Conservation (phyloP, 2,329 filamentous ascomycete genomes). For the Alternaria incomplexa region DNA sequence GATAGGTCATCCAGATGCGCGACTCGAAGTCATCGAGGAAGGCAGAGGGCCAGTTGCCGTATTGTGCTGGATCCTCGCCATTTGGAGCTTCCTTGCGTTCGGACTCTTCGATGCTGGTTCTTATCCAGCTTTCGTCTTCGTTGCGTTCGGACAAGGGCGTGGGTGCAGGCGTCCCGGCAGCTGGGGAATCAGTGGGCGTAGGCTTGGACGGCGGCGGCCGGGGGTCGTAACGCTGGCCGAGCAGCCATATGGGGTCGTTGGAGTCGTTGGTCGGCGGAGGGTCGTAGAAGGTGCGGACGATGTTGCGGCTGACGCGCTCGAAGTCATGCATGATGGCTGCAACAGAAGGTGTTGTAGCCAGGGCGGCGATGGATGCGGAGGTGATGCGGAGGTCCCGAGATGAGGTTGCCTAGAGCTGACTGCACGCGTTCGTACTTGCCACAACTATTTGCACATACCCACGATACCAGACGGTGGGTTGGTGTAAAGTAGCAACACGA, state of each 20-base stretch:
- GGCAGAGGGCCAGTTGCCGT: conserved; percentile 75
- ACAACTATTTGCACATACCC: neutral
- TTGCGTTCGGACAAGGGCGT: conserved; percentile 34
- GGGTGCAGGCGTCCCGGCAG: conserved; percentile 27
- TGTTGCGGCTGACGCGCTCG: conserved; percentile 74
- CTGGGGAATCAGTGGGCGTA: conserved; percentile 21
- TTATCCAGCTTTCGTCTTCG: conserved; percentile 62
- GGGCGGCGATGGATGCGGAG: conserved; percentile 18
- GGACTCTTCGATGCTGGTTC: conserved; percentile 73
- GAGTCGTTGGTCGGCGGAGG: conserved; percentile 84
- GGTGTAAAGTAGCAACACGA: neutral
- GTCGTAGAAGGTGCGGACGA: conserved; percentile 93
- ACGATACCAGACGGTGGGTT: neutral
- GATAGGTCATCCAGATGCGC: conserved; percentile 94
- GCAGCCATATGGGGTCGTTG: conserved; percentile 79
- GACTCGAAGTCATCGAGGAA: conserved; percentile 96
- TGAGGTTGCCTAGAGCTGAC: conserved; percentile 17
- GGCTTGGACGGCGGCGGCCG: conserved; percentile 32
- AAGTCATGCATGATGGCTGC: conserved; percentile 67
- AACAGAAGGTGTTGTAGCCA: neutral
- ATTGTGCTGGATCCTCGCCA: conserved; percentile 44
- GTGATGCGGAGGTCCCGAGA: conserved; percentile 19
- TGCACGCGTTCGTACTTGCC: conserved; percentile 15
- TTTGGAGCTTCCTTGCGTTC: conserved; percentile 62
- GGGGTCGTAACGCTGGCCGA: conserved; percentile 66